Percentiles rank a stretch among this genome's conserved stretches.
These are phyloP conservation scores for Ceratocystis variospora DNA, from an alignment of 2,329 filamentous ascomycete genomes.

Conservation along the genomic window DNA sequence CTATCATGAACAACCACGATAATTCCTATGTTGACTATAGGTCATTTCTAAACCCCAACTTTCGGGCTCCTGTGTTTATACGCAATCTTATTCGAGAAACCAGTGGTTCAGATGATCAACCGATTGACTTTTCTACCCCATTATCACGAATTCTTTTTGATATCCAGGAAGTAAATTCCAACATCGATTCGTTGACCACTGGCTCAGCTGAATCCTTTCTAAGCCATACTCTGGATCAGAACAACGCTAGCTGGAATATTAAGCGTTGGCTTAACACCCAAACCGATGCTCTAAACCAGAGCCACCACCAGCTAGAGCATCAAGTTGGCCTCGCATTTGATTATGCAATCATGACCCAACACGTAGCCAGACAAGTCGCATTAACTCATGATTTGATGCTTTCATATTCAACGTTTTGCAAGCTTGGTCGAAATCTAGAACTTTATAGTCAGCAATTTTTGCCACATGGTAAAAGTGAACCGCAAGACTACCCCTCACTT, in stretches of 20 bases:
- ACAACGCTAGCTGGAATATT: slow-evolving; percentile 56
- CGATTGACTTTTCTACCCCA: slow-evolving; percentile 85
- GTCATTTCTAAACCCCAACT: slow-evolving; percentile 69
- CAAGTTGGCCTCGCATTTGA: slow-evolving; percentile 70
- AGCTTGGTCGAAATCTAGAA: slow-evolving; percentile 74
- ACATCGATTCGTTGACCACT: slow-evolving; percentile 81
- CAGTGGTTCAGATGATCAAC: slow-evolving; percentile 81
- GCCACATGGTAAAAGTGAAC: slow-evolving; percentile 29
- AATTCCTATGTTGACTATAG: slow-evolving; percentile 94
- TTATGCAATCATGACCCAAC: slow-evolving; percentile 65
- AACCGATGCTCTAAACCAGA: slow-evolving; percentile 65
- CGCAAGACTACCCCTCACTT: slow-evolving; percentile 63
- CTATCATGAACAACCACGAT: slow-evolving; percentile 34
- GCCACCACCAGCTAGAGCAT: slow-evolving; percentile 71
- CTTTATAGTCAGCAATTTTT: slow-evolving; percentile 63
- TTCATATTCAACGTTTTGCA: slow-evolving; percentile 61
- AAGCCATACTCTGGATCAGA: slow-evolving; percentile 60
- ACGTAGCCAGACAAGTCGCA: slow-evolving; percentile 63
- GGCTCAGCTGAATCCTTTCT: slow-evolving; percentile 71
- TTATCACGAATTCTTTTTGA: slow-evolving; percentile 91
- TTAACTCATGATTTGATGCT: slow-evolving; percentile 65
- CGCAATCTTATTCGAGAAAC: slow-evolving; percentile 79
- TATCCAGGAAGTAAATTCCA: slow-evolving; percentile 89
- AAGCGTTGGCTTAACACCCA: slow-evolving; percentile 66
- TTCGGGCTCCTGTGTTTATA: slow-evolving; percentile 70